A percentile compares a stretch with the other conserved stretches of the same genome.
Evolutionary conservation across 305 asterid species (phyloP).

Genomic region (Rubia peregrina): DNA sequence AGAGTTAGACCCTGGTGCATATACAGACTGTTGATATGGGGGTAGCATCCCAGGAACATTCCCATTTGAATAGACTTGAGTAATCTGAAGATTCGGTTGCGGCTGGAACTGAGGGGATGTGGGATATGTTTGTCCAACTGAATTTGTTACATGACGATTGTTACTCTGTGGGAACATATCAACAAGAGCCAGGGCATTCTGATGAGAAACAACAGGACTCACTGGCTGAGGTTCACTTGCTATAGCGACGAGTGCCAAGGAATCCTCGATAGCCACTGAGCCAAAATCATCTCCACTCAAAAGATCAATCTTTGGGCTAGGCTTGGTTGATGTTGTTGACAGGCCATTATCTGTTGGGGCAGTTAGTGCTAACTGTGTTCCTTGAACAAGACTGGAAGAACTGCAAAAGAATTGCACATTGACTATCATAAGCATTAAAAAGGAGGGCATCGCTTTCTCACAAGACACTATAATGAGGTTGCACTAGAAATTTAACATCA

Average conservation of each 20-base stretch:
- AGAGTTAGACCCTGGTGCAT: constrained; percentile 49
- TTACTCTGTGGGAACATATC: constrained; percentile 56
- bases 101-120: constrained; percentile 59
- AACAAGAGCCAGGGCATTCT: constrained; percentile 82
- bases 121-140: constrained; percentile 53
- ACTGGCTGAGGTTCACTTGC: constrained; percentile 66
- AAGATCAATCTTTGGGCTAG: constrained; percentile 73
- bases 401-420: constrained; percentile 30
- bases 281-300: constrained; percentile 88
- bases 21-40: constrained; percentile 47
- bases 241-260: constrained; percentile 82
- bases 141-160: constrained; percentile 32
- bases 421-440: constrained; percentile 6
- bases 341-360: constrained; percentile 47
- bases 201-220: constrained; percentile 53
- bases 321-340: constrained; percentile 43
- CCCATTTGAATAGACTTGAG: constrained; percentile 54
- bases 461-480: background rate
- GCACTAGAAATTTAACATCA: background rate
- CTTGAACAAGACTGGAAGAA: constrained; percentile 50
- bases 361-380: constrained; percentile 48
- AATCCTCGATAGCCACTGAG: constrained; percentile 38
- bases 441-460: background rate
- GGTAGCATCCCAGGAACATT: constrained; percentile 37
- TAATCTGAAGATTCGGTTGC: constrained; percentile 42